Conservation (phyloP, 1,139 yeast species). For the Suhomyces panamericanus region DNA sequence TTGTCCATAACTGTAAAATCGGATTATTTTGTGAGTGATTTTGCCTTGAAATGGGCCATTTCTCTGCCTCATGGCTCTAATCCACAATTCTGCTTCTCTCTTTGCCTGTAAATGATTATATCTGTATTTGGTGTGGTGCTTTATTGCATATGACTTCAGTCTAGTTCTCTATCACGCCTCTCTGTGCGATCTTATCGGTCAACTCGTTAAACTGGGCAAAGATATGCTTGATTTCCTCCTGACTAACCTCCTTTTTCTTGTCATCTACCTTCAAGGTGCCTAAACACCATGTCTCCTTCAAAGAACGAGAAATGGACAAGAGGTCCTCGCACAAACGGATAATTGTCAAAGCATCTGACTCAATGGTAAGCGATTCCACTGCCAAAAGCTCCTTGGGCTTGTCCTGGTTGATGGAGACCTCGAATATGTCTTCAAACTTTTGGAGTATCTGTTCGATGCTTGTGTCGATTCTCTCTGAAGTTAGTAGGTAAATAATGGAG, state of each 20-base stretch:
- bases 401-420: conserved; percentile 42
- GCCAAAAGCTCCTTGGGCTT: conserved; percentile 54
- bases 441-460: conserved; percentile 44
- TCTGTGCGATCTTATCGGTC: conserved; percentile 37
- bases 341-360: conserved; percentile 52
- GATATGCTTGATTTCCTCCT: conserved; percentile 26
- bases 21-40: too few species aligned
- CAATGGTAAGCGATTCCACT: conserved; percentile 56
- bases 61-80: too few species aligned
- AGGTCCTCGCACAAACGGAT: conserved; percentile 55
- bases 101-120: too few species aligned
- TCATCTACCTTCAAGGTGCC: conserved; percentile 47
- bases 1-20: too few species aligned
- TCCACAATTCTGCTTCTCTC: too few species aligned
- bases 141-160: too few species aligned
- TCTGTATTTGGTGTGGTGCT: too few species aligned
- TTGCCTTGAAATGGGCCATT: too few species aligned
- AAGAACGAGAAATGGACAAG: conserved; percentile 46
- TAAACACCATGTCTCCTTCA: conserved; percentile 59
- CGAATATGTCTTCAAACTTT: conserved; percentile 47
- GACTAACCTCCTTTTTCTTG: conserved; percentile 19
- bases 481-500: conserved; percentile 17
- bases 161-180: neutral
- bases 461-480: conserved; percentile 40
- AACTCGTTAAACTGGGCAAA: conserved; percentile 43